Evolutionary conservation across 495 filamentous ascomycete species (phyloP).

Genomic region (Geoglossum glabrum): DNA sequence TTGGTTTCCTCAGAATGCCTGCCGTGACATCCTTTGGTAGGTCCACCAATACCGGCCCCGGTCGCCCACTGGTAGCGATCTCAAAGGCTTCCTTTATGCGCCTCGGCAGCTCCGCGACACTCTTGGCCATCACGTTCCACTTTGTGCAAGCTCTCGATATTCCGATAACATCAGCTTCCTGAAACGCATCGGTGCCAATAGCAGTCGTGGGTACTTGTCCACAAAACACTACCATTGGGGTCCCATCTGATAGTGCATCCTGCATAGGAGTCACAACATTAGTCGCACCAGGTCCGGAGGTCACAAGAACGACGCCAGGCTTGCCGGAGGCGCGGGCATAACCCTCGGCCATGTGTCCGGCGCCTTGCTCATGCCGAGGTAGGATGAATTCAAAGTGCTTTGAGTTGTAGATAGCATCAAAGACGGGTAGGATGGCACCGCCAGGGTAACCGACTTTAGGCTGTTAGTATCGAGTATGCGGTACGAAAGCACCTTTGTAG

Average conservation of each 20-base stretch:
- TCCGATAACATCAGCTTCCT: constrained; percentile 59
- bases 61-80: constrained; percentile 55
- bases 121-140: constrained; percentile 76
- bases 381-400: constrained; percentile 63
- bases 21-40: constrained; percentile 64
- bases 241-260: constrained; percentile 59
- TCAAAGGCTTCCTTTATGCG: constrained; percentile 74
- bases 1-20: constrained; percentile 41
- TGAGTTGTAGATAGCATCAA: constrained; percentile 68
- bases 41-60: constrained; percentile 63
- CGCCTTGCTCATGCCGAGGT: constrained; percentile 61
- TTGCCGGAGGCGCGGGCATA: constrained; percentile 57
- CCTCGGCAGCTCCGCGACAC: constrained; percentile 53
- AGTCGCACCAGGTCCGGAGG: constrained; percentile 59
- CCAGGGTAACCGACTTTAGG: constrained; percentile 32
- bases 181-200: constrained; percentile 65
- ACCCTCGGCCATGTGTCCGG: constrained; percentile 65
- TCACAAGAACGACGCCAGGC: constrained; percentile 60
- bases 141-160: constrained; percentile 65
- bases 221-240: constrained; percentile 57
- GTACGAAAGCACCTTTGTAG: constrained; percentile 6
- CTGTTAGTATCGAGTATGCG: constrained; percentile 10
- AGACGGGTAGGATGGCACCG: constrained; percentile 66
- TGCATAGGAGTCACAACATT: constrained; percentile 66
- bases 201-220: constrained; percentile 55